Evolutionary conservation across 495 filamentous ascomycete species (phyloP).

Genomic region (Chaetomidium leptoderma): DNA sequence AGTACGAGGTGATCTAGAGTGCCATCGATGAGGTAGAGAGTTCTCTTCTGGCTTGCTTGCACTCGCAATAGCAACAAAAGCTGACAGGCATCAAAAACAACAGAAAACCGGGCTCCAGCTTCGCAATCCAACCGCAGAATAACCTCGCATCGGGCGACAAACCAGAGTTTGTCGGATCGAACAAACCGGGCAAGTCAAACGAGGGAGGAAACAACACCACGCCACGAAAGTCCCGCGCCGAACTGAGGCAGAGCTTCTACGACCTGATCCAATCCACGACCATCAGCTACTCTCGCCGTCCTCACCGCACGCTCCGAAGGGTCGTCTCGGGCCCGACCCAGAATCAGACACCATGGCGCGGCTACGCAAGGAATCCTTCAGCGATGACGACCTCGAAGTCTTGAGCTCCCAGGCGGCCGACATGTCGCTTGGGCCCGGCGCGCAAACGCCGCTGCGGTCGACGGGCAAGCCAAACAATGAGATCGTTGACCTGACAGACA

Average conservation of each 20-base stretch:
- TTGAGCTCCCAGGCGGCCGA: slow-evolving; percentile 35
- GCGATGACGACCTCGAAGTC: slow-evolving; percentile 36
- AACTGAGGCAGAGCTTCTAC: slow-evolving; percentile 29
- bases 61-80: slow-evolving; percentile 8
- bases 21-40: not conserved
- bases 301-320: not conserved
- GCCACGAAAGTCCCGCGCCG: slow-evolving; percentile 13
- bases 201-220: slow-evolving; percentile 1
- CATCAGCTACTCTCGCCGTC: slow-evolving; percentile 20
- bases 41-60: not conserved
- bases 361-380: slow-evolving; percentile 28
- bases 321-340: not conserved
- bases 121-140: slow-evolving; percentile 37
- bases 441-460: slow-evolving; percentile 17
- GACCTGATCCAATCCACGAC: slow-evolving; percentile 26
- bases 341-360: slow-evolving; percentile 21
- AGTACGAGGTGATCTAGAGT: not conserved
- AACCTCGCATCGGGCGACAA: slow-evolving; percentile 29
- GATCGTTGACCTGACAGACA: slow-evolving; percentile 27
- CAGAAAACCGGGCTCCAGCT: slow-evolving; percentile 37
- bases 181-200: slow-evolving; percentile 5
- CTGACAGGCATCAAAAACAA: not conserved
- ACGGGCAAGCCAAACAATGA: slow-evolving; percentile 6
- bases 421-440: slow-evolving; percentile 24
- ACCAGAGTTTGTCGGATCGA: slow-evolving; percentile 19